Evolutionary conservation across 192 early-diverging fungal genomes (phyloP).

Genomic region (Phlyctochytrium bullatum): DNA sequence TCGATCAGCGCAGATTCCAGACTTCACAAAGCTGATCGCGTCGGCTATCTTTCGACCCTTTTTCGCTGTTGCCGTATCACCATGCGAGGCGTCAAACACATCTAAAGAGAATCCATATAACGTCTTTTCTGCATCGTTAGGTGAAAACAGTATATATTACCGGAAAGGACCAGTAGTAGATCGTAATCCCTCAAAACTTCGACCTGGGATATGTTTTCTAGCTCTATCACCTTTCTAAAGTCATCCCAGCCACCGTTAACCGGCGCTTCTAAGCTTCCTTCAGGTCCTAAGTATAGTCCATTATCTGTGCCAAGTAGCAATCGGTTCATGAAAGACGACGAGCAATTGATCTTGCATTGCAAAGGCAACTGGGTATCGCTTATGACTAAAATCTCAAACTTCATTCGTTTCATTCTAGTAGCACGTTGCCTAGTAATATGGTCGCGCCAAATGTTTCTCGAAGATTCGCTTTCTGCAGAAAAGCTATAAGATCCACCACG

Average conservation of each 20-base stretch:
- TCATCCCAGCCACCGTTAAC: background rate
- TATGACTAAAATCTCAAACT: constrained; percentile 58
- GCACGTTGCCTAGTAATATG: constrained; percentile 62
- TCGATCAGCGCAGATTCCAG: constrained; percentile 56
- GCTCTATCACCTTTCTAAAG: constrained; percentile 47
- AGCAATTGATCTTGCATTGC: constrained; percentile 58
- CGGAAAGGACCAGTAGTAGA: constrained; percentile 77
- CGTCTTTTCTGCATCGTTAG: constrained; percentile 34
- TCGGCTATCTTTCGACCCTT: constrained; percentile 55
- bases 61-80: constrained; percentile 8
- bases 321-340: constrained; percentile 49
- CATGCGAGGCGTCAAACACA: background rate
- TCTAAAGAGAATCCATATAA: constrained; percentile 30
- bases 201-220: constrained; percentile 85
- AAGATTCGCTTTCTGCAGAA: constrained; percentile 70
- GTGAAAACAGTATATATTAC: constrained; percentile 36
- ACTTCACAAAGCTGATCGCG: constrained; percentile 71
- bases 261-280: constrained; percentile 49
- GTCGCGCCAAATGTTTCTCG: constrained; percentile 80
- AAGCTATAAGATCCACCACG: constrained; percentile 68
- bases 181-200: constrained; percentile 81
- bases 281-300: constrained; percentile 77
- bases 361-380: constrained; percentile 50
- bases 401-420: constrained; percentile 12
- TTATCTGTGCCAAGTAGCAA: constrained; percentile 82